Evolutionary conservation across 768 basidiomycete genomes (phyloP), one percentile per base, ranked within the genome.

Genomic region (Auricularia auricula-judae): DNA sequence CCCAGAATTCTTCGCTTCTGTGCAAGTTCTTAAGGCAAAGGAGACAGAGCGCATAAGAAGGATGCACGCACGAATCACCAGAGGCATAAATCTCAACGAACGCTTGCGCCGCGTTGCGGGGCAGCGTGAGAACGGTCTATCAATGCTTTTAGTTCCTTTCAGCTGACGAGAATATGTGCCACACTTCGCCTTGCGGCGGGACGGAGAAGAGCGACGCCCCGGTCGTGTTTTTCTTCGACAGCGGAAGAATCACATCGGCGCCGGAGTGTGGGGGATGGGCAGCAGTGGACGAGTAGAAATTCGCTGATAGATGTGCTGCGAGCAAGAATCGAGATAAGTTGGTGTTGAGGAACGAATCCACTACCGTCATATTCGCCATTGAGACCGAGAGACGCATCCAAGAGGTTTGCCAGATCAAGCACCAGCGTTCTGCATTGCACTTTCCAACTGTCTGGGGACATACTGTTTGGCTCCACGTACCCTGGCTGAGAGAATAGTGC

Each of bases 31-130:
- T 29, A 29, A 29, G 29, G 29, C 29, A 29, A 29, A 29, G 29
- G 29, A 29, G 29, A 29, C 29, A 29, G 29, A 29, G 29, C 29
- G 29, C 29, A 29, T 29, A 42, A 42, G 7, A 7, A 42, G 7
- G 8, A 14, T 8, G 39, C 39, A 42, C 39, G 12, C 12, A 56
- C 62, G 23, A 39, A 64, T 68, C 34, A 42, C 67, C 67, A n/a
- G 67, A 68, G 11, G 67, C 67, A 36, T 64, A 66, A 16, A 68
- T 64, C 53, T 68, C 67, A 16, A 65, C 66, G 35, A 64, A 58
- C 4, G 66, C 66, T 44, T 61, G 59, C 4, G 44, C 62, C 51
- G 62, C 61, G 42, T 66, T 66, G 14, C 59, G 36, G 18, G 66
- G 66, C 5, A 66, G 59, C 14, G 58, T 51, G 14, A 63, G 47